These are phyloP conservation scores for Diospyros lotus DNA, from an alignment of 148 eudicot species.

Conservation along the genomic window DNA sequence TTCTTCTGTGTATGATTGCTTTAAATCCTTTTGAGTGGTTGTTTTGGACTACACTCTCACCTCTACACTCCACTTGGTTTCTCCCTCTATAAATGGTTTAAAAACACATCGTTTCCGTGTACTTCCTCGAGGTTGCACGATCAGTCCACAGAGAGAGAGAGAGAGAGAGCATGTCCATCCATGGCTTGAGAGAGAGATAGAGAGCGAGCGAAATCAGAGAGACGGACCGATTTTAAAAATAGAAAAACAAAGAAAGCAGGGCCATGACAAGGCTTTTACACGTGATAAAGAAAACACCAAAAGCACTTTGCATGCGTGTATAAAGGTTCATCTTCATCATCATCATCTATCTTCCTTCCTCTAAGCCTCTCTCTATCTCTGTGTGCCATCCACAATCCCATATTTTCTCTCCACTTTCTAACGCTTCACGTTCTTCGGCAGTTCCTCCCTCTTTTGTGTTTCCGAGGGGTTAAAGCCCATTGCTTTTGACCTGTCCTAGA, in stretches of 20 bases:
- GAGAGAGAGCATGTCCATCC: background rate
- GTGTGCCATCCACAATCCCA: constrained; percentile 4
- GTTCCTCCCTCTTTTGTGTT: background rate
- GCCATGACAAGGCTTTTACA: constrained; percentile 34
- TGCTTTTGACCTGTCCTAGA: background rate
- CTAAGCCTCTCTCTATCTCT: constrained; percentile 14
- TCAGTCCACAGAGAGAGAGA: constrained; percentile 8
- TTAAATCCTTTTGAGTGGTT: background rate
- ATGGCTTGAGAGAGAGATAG: background rate
- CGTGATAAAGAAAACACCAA: constrained; percentile 56
- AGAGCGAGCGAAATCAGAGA: background rate
- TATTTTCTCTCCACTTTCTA: constrained; percentile 24
- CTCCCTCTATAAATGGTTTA: background rate
- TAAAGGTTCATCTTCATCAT: constrained; percentile 25
- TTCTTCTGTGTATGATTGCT: constrained; percentile 25
- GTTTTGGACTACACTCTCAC: background rate
- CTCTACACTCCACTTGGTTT: background rate
- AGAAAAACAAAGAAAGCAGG: constrained; percentile 14
- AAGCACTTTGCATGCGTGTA: constrained; percentile 69
- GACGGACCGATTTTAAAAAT: background rate
- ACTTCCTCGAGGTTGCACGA: constrained; percentile 22
- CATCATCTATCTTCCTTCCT: constrained; percentile 20
- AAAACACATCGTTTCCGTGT: background rate
- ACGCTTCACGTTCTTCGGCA: constrained; percentile 9
- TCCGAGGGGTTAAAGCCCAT: constrained; percentile 15